phyloP scores from a whole-genome alignment of 768 basidiomycete genomes.

The Leccinellum rugosiceps region DNA sequence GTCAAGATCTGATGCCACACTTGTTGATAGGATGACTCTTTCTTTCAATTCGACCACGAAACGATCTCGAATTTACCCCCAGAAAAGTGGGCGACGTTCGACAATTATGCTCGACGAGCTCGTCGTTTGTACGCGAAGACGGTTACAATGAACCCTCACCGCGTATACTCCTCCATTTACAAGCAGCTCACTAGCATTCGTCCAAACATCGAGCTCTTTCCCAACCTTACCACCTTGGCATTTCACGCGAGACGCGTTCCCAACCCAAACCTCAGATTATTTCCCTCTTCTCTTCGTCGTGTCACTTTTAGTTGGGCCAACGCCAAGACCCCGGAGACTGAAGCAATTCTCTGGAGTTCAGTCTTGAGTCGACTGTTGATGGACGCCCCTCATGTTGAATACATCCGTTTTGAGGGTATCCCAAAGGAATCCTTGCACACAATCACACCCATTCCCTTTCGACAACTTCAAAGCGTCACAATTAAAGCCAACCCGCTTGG shows the following conservation, averaged over 20 bases:
- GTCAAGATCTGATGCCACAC: conserved; percentile 5
- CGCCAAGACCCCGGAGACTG: conserved; percentile 8
- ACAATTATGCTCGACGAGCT: conserved; percentile 21
- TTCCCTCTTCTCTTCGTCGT: conserved; percentile 22
- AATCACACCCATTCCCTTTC: conserved; percentile 18
- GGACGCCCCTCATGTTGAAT: conserved; percentile 21
- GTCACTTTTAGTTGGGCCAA: conserved; percentile 23
- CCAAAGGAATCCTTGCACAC: conserved; percentile 17
- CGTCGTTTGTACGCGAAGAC: conserved; percentile 25
- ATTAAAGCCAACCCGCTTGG: conserved; percentile 22
- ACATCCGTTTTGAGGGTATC: conserved; percentile 23
- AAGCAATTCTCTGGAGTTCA: conserved; percentile 20
- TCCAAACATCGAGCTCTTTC: conserved; percentile 24
- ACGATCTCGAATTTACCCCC: conserved; percentile 4
- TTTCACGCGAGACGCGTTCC: conserved; percentile 17
- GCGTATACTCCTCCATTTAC: conserved; percentile 26
- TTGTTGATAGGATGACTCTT: conserved; percentile 17
- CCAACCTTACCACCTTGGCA: conserved; percentile 15
- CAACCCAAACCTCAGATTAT: conserved; percentile 12
- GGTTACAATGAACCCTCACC: conserved; percentile 25
- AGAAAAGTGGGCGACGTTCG: conserved; percentile 19
- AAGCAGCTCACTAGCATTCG: conserved; percentile 20
- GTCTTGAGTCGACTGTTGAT: conserved; percentile 17
- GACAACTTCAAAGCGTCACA: conserved; percentile 16
- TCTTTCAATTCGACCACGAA: conserved; percentile 11